Conservation (phyloP, 169 alveolate species). For the Plasmodium yoelii region DNA sequence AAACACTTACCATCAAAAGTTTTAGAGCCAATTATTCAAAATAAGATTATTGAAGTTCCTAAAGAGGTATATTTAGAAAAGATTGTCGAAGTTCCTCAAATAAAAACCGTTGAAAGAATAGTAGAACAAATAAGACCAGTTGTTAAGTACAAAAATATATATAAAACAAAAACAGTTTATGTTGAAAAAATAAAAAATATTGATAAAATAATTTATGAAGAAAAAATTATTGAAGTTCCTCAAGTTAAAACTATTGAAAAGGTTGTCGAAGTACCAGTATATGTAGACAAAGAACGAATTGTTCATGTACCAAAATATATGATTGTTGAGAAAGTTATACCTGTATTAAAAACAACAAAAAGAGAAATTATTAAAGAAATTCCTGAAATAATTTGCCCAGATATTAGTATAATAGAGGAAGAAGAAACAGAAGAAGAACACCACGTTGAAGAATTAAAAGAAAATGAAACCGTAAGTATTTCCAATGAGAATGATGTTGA, state of each 20-base stretch:
- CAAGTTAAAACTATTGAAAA: slow-evolving; percentile 87
- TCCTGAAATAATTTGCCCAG: slow-evolving; percentile 80
- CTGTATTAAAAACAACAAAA: slow-evolving; percentile 85
- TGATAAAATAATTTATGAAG: slow-evolving; percentile 85
- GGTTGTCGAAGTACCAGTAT: slow-evolving; percentile 88
- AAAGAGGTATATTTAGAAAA: slow-evolving; percentile 86
- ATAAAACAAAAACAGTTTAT: slow-evolving; percentile 85
- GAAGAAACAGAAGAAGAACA: slow-evolving; percentile 77
- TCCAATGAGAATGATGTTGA: slow-evolving; percentile 25
- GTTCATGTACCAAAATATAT: slow-evolving; percentile 86
- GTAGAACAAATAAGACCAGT: slow-evolving; percentile 87
- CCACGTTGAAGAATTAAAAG: slow-evolving; percentile 35
- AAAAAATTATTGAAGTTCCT: slow-evolving; percentile 89
- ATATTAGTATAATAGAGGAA: slow-evolving; percentile 61
- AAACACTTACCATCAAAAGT: slow-evolving; percentile 75
- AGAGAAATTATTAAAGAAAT: slow-evolving; percentile 79
- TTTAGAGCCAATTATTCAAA: slow-evolving; percentile 78
- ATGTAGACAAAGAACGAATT: slow-evolving; percentile 85
- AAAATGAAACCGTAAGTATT: slow-evolving; percentile 52
- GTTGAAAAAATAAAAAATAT: slow-evolving; percentile 87
- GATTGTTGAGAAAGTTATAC: slow-evolving; percentile 88
- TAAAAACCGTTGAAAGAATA: slow-evolving; percentile 86
- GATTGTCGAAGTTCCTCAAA: slow-evolving; percentile 88
- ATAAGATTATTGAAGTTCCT: slow-evolving; percentile 85
- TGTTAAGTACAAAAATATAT: slow-evolving; percentile 84